These are phyloP conservation scores for Populus alba DNA, from an alignment of 345 rosid genomes.

Conservation along the genomic window DNA sequence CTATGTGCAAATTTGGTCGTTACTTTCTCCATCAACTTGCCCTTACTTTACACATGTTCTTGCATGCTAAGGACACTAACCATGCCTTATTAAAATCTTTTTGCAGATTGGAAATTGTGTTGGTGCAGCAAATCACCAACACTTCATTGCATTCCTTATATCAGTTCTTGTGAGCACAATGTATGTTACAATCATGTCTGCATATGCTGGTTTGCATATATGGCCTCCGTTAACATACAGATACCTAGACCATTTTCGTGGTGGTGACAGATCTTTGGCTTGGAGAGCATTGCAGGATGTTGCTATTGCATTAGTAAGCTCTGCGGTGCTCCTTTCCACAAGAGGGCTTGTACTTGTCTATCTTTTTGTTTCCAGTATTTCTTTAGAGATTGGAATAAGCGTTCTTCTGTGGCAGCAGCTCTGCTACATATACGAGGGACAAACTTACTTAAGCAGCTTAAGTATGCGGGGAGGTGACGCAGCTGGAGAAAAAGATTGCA, in stretches of 20 bases:
- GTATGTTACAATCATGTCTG: constrained; percentile 33
- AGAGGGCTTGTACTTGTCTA: constrained; percentile 74
- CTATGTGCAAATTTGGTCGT: not conserved
- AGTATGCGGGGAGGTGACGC: constrained; percentile 46
- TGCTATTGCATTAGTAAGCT: constrained; percentile 42
- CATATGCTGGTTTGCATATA: constrained; percentile 38
- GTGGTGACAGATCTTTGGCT: constrained; percentile 19
- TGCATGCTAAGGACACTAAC: constrained; percentile 20
- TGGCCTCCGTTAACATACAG: constrained; percentile 47
- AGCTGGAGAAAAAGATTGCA: constrained; percentile 55
- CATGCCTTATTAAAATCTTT: constrained; percentile 37
- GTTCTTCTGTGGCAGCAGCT: constrained; percentile 88
- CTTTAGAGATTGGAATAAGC: constrained; percentile 67
- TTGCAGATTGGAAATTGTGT: constrained; percentile 96
- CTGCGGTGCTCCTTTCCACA: constrained; percentile 50
- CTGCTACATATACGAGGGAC: constrained; percentile 67
- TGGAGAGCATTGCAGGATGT: constrained; percentile 50
- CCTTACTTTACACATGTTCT: not conserved
- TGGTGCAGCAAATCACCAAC: constrained; percentile 78
- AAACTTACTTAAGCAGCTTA: constrained; percentile 70
- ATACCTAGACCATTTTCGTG: constrained; percentile 11
- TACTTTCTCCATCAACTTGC: not conserved
- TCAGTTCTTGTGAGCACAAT: constrained; percentile 43
- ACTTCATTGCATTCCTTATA: constrained; percentile 55
- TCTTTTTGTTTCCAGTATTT: constrained; percentile 61